phyloP scores from a whole-genome alignment of 306 rosid species.

The Prunus campanulata region DNA sequence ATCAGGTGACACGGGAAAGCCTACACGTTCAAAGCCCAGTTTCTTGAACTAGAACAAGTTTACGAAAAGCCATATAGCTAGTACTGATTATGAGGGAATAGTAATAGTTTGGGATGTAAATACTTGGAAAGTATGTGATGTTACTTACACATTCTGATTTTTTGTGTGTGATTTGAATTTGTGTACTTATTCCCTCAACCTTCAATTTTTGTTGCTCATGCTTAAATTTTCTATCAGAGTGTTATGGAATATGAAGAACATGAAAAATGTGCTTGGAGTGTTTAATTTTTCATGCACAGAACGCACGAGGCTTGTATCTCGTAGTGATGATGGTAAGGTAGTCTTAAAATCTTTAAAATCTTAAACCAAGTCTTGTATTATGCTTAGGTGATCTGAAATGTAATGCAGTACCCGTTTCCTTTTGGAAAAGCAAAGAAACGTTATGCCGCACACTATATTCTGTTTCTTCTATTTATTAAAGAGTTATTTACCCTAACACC shows the following conservation, averaged over 20 bases:
- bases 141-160: neutral
- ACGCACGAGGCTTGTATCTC: too few relatives aligned
- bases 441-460: too few relatives aligned
- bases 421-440: too few relatives aligned
- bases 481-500: too few relatives aligned
- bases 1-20: conserved; percentile 1
- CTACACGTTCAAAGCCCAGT: conserved; percentile 93
- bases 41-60: conserved; percentile 96
- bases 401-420: too few relatives aligned
- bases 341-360: too few relatives aligned
- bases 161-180: neutral
- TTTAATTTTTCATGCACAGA: too few relatives aligned
- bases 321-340: too few relatives aligned
- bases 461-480: too few relatives aligned
- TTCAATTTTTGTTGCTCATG: neutral
- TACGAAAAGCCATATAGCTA: conserved; percentile 88
- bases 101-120: conserved; percentile 95
- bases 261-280: too few relatives aligned
- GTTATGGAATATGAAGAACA: conserved; percentile 70
- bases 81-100: conserved; percentile 97
- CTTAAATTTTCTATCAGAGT: conserved; percentile 47
- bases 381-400: too few relatives aligned
- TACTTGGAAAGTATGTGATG: conserved; percentile 71
- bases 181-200: conserved; percentile 9
- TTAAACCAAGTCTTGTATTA: too few relatives aligned